phyloP scores from a whole-genome alignment of 495 filamentous ascomycete genomes.

The Oidiodendron maius region DNA sequence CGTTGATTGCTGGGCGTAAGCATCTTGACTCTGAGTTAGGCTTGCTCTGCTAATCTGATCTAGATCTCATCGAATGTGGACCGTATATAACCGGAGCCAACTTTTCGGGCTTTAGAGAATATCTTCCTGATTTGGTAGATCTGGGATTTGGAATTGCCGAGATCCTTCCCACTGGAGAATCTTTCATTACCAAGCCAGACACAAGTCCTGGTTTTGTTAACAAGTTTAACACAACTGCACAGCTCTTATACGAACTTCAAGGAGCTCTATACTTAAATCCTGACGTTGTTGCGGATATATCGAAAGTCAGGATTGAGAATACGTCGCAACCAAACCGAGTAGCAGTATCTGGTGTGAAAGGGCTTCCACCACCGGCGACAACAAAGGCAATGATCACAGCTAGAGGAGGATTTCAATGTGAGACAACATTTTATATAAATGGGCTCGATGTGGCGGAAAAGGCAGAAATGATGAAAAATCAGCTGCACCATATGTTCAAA shows the following conservation, averaged over 20 bases:
- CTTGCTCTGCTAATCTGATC: neutral
- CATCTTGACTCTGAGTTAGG: too few relatives aligned
- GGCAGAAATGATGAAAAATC: slow-evolving; percentile 9
- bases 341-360: slow-evolving; percentile 26
- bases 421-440: slow-evolving; percentile 20
- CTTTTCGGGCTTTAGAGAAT: slow-evolving; percentile 51
- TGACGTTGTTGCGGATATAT: slow-evolving; percentile 40
- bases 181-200: slow-evolving; percentile 24
- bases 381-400: slow-evolving; percentile 45
- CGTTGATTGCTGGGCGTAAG: slow-evolving; percentile 40
- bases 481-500: slow-evolving; percentile 13
- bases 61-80: slow-evolving; percentile 47
- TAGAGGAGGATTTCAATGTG: slow-evolving; percentile 38
- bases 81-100: slow-evolving; percentile 51
- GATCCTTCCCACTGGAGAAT: slow-evolving; percentile 40
- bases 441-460: slow-evolving; percentile 18
- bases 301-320: slow-evolving; percentile 27
- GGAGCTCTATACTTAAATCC: slow-evolving; percentile 51
- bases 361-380: slow-evolving; percentile 30
- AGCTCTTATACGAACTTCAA: slow-evolving; percentile 56
- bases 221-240: slow-evolving; percentile 43
- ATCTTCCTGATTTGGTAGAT: slow-evolving; percentile 33
- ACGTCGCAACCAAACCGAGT: slow-evolving; percentile 24
- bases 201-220: slow-evolving; percentile 22
- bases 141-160: slow-evolving; percentile 54